Base-by-base conservation (phyloP, 2,329 filamentous ascomycete species). In the Sodiomyces alkalinus region DNA sequence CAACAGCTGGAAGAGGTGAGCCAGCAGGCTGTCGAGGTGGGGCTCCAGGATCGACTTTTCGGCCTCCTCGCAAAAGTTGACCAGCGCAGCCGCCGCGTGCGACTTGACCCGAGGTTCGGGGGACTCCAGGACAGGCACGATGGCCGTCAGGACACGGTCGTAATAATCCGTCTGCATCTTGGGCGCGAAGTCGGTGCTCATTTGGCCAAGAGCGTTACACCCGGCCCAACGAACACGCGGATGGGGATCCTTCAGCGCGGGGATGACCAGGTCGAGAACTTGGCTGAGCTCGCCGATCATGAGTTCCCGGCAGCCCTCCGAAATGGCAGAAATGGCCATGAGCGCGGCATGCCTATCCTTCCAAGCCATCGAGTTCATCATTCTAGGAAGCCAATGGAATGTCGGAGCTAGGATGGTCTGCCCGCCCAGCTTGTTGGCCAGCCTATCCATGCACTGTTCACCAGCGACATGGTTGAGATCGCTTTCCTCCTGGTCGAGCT, bases 241-340 rank as follows among this genome's bases (percentile, higher is more conserved):
- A 48, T 98, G 90, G 21, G 80, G 69, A 47, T 98, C 87, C 43
- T 78, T 75, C 19, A 98, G 66, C 19, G 87, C 80, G 11, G 90
- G 90, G 27, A 94, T 74, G n/a, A 98, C 87, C 31, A 98, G 67
- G 39, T 92, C 83, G 26, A 98, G 66, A 14, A 98, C 87, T 48
- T 94, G 86, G 51, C 85, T 82, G 4, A 98, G 65, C 52, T 98
- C 90, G 22, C 80, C 80, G 39, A 93, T 68, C 90, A 98, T 98
- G 36, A 94, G 64, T 16, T 96, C 87, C 33, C 85, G 77, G 48
- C 90, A 98, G 20, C 90, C 90, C 54, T 98, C 90, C 1, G 90
- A 96, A 38, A 98, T 98, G 39, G 90, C 90, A 3, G 87, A 96
- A 36, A 98, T 94, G 15, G 90, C 90, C 90, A 98, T 98, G 29